These are phyloP conservation scores for Pseudocercospora musae DNA, from an alignment of 2,329 filamentous ascomycete species.

Conservation along the genomic window DNA sequence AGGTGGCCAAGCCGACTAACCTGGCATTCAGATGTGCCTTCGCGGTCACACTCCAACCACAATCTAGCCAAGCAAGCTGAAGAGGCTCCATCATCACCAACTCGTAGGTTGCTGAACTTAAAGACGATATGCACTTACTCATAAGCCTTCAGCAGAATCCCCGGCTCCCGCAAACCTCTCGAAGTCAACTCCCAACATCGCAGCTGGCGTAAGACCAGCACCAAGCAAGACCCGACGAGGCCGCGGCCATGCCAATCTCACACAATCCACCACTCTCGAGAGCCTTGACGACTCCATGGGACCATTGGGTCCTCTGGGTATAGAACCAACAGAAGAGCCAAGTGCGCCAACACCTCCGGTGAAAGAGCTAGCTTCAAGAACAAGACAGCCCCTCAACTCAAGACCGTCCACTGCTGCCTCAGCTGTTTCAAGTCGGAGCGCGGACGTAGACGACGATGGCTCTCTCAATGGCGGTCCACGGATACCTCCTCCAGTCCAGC, in stretches of 20 bases:
- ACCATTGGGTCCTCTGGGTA: slow-evolving; percentile 66
- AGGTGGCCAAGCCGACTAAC: slow-evolving; percentile 3
- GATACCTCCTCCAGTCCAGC: slow-evolving; percentile 62
- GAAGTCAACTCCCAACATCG: slow-evolving; percentile 23
- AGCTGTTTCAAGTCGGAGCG: slow-evolving; percentile 47
- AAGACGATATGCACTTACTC: slow-evolving; percentile 11
- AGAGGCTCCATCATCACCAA: slow-evolving; percentile 18
- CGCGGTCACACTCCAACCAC: slow-evolving; percentile 42
- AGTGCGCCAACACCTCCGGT: slow-evolving; percentile 58
- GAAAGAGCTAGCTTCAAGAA: slow-evolving; percentile 54
- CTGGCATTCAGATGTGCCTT: slow-evolving; percentile 45
- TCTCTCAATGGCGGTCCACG: slow-evolving; percentile 51
- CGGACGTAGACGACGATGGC: slow-evolving; percentile 65
- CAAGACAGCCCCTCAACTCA: slow-evolving; percentile 40
- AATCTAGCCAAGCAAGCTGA: slow-evolving; percentile 40
- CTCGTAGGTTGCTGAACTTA: slow-evolving; percentile 19
- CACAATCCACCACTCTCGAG: slow-evolving; percentile 74
- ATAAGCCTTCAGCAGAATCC: not conserved
- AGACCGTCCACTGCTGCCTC: slow-evolving; percentile 50
- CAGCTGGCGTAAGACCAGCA: slow-evolving; percentile 27
- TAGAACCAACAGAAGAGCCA: slow-evolving; percentile 54
- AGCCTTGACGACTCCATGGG: slow-evolving; percentile 71
- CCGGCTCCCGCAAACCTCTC: slow-evolving; percentile 15
- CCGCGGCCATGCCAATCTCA: slow-evolving; percentile 66
- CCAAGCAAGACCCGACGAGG: slow-evolving; percentile 47